A percentile compares a stretch with the other conserved stretches of the same genome.
These are phyloP conservation scores for Pythium sukuiense DNA, from an alignment of 352 stramenopile species.

Conservation along the genomic window DNA sequence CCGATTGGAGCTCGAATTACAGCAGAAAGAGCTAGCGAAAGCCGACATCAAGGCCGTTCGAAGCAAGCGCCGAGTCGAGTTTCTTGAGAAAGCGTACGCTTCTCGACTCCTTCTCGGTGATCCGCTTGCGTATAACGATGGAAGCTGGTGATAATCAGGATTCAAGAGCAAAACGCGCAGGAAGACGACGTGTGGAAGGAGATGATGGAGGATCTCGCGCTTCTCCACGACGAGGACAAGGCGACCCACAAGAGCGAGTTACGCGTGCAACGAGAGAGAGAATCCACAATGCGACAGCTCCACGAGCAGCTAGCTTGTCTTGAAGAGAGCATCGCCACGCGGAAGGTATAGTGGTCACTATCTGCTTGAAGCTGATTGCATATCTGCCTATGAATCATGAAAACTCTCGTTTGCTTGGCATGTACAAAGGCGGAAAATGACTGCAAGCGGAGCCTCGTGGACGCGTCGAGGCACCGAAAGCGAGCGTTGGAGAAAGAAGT, in stretches of 20 bases:
- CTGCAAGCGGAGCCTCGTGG: background rate
- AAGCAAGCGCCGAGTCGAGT: background rate
- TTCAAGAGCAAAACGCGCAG: background rate
- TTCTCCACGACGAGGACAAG: slow-evolving; percentile 5
- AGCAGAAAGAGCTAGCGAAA: background rate
- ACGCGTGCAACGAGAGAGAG: background rate
- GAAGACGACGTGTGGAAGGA: slow-evolving; percentile 5
- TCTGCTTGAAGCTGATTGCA: background rate
- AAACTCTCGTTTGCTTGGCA: background rate
- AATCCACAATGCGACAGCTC: background rate
- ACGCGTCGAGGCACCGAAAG: slow-evolving; percentile 10
- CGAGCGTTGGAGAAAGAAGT: slow-evolving; percentile 7
- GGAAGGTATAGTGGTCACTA: slow-evolving; percentile 7
- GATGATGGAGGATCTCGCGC: slow-evolving; percentile 9
- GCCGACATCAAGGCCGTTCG: background rate
- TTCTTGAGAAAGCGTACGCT: slow-evolving; percentile 8
- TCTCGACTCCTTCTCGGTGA: background rate
- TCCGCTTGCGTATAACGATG: background rate
- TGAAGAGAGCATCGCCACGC: background rate
- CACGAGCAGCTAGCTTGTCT: background rate
- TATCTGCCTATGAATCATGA: background rate
- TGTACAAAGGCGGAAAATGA: background rate
- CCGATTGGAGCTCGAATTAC: background rate
- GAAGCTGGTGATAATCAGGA: background rate
- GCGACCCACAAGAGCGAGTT: background rate